A percentile compares a stretch with the other conserved stretches of the same genome.
phyloP scores from a whole-genome alignment of 2,329 filamentous ascomycete species.

The Verticillium klebahnii region DNA sequence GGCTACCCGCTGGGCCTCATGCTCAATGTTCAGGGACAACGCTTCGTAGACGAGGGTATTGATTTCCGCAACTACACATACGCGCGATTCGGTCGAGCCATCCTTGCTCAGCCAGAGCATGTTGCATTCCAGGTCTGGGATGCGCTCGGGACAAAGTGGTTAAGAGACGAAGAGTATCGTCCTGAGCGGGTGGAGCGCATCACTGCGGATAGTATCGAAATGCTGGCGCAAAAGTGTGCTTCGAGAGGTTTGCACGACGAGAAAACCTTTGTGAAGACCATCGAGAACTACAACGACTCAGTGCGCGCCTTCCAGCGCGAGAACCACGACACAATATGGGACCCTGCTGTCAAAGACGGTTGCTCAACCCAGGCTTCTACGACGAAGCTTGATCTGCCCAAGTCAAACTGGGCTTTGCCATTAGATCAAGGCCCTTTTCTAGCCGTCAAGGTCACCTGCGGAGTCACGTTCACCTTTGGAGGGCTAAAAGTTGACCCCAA shows the following conservation, averaged over 20 bases:
- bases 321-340: conserved; percentile 41
- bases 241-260: conserved; percentile 40
- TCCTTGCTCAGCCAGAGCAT: conserved; percentile 53
- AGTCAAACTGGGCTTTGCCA: conserved; percentile 63
- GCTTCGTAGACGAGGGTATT: conserved; percentile 64
- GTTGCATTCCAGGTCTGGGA: conserved; percentile 65
- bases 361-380: conserved; percentile 52
- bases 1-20: conserved; percentile 65
- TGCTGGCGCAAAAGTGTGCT: conserved; percentile 47
- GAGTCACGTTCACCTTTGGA: conserved; percentile 66
- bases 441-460: conserved; percentile 60
- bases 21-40: conserved; percentile 51
- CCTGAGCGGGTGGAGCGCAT: conserved; percentile 52
- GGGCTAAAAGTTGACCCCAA: conserved; percentile 52
- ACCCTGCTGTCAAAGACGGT: conserved; percentile 58
- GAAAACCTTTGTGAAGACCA: conserved; percentile 43
- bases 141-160: conserved; percentile 40
- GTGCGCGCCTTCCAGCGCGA: conserved; percentile 41
- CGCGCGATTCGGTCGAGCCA: conserved; percentile 58
- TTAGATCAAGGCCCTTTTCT: conserved; percentile 53
- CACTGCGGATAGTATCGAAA: conserved; percentile 43
- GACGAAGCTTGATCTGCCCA: conserved; percentile 41
- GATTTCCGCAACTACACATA: conserved; percentile 66
- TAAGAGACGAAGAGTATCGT: conserved; percentile 59
- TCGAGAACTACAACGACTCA: conserved; percentile 54